Evolutionary conservation across 2,329 filamentous ascomycete species (phyloP), one percentile per base, ranked within the genome.

Genomic region (Aspergillus quadricinctus): DNA sequence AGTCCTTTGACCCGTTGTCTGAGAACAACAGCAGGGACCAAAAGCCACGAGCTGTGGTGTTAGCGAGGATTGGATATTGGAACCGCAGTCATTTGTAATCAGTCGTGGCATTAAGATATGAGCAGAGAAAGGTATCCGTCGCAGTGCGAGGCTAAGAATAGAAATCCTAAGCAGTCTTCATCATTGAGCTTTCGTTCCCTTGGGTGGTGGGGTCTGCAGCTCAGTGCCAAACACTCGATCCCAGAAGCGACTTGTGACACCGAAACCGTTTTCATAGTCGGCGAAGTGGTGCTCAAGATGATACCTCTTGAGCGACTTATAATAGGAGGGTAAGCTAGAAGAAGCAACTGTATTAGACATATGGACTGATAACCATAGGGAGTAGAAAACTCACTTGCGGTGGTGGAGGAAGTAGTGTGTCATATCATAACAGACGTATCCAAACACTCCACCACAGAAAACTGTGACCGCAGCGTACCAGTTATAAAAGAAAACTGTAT

Each of bases 321-420:
- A 97, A 83, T 91, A 96, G 1, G 87, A 78, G 17, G 94, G 94
- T 2, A 99, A 85, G 66, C 83, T 86, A 57, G 1, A 51, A 37
- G 11, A 21, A 21, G 11, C 19, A 35, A 21, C 23, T 19, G 31
- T 17, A n/a, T 50, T 66, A 57, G 65, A 61, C 45, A 45, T 53
- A 7, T 25, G 25, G 21, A 19, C 27, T 49, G 57, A 19, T 4
- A 9, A 43, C 27, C 17, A 29, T 28, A 27, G 48, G 19, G n/a
- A 14, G 23, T 3, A 21, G n/a, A 27, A 41, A 41, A 80, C 83
- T 73, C 72, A 86, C 83, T 91, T 95, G 77, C 89, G 85, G 78
- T 99, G 94, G 75, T 99, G 94, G 41, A 99, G 83, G 82, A 99
- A 99, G 81, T 97, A 99, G 75, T 99, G 94, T 1, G 94, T 99